Conservation (phyloP, 78 protist species). For the Isochrysis galbana region DNA sequence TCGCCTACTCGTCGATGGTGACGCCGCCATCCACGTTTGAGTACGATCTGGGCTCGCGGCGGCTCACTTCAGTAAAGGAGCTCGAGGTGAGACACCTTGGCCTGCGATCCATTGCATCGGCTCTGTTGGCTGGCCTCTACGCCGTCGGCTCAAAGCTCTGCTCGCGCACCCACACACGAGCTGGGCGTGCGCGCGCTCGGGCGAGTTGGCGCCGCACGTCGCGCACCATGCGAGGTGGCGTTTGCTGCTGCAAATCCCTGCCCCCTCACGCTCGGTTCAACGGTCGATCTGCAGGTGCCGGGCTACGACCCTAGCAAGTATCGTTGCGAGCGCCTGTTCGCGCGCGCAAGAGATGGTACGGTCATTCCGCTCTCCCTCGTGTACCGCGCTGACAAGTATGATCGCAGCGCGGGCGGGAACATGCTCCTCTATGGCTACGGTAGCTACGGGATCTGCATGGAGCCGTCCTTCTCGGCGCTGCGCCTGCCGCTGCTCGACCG, state of each 20-base stretch:
- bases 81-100: too few species aligned
- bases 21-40: too few species aligned
- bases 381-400: background rate
- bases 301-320: constrained; percentile 7
- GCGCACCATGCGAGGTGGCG: background rate
- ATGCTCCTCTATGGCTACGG: constrained; percentile 32
- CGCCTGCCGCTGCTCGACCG: constrained; percentile 13
- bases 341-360: constrained; percentile 11
- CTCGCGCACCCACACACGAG: too few species aligned
- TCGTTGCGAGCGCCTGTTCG: background rate
- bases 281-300: background rate
- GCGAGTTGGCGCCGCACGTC: background rate
- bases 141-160: background rate
- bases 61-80: too few species aligned
- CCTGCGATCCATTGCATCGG: background rate
- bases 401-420: background rate
- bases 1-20: too few species aligned
- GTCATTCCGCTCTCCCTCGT: background rate
- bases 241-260: background rate
- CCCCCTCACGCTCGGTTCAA: background rate
- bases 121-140: background rate
- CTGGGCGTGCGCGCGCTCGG: too few species aligned
- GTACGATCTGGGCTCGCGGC: too few species aligned
- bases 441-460: constrained; percentile 5
- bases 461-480: background rate